Evolutionary conservation across 1,139 yeast species (phyloP).

Genomic region (Scheffersomyces segobiensis): DNA sequence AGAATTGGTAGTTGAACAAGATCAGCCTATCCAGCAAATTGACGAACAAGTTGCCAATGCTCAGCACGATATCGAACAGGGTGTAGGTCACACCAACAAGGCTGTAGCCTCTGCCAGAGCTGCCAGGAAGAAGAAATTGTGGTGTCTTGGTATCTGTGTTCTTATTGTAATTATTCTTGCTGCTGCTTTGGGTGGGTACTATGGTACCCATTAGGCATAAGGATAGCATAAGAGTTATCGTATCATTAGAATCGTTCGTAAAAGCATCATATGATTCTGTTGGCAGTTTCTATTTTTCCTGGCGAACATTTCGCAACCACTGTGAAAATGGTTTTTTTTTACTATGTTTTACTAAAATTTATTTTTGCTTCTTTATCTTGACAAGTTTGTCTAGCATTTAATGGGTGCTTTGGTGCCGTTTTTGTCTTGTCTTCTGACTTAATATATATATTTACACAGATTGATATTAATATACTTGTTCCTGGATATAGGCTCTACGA

Average conservation of each 20-base stretch:
- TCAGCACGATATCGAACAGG: constrained; percentile 88
- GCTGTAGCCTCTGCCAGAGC: constrained; percentile 88
- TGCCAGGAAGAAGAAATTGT: constrained; percentile 89
- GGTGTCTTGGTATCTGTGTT: constrained; percentile 72
- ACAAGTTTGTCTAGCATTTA: neutral
- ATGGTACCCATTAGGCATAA: constrained; percentile 27
- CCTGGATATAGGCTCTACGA: neutral
- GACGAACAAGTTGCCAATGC: constrained; percentile 82
- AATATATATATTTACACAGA: neutral
- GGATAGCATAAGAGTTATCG: neutral
- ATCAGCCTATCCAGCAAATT: constrained; percentile 79
- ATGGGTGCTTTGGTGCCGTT: neutral
- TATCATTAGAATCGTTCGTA: neutral
- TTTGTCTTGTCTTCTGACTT: neutral
- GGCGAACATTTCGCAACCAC: neutral
- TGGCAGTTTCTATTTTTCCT: neutral
- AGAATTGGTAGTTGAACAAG: constrained; percentile 94
- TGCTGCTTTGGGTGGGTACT: constrained; percentile 57
- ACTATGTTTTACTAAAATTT: neutral
- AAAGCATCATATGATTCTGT: neutral
- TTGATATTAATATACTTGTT: neutral
- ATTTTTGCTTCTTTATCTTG: neutral
- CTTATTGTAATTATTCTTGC: constrained; percentile 65
- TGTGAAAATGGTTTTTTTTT: neutral
- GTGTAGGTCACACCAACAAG: constrained; percentile 90